A percentile compares a stretch with the other conserved stretches of the same genome.
These are phyloP conservation scores for Periglandula ipomoeae DNA, from an alignment of 2,329 filamentous ascomycete species.

Conservation along the genomic window DNA sequence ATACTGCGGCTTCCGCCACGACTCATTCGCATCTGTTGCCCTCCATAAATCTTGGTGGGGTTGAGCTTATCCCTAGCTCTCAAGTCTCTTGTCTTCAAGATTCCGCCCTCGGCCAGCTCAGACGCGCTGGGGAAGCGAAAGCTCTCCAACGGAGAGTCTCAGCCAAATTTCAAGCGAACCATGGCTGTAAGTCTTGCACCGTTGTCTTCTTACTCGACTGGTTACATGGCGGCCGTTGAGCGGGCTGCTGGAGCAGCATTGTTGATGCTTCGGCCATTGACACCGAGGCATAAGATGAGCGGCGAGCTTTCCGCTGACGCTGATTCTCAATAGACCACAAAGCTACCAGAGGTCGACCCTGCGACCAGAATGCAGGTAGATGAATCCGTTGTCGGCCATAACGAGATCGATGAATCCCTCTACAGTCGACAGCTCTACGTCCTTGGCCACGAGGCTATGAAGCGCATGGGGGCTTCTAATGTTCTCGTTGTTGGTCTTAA, in stretches of 20 bases:
- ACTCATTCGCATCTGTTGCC: neutral
- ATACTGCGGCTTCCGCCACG: neutral
- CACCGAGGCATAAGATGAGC: neutral
- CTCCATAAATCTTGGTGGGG: conserved; percentile 14
- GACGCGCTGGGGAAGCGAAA: conserved; percentile 60
- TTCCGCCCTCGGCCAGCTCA: conserved; percentile 22
- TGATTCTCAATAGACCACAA: conserved; percentile 32
- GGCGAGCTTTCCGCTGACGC: conserved; percentile 7
- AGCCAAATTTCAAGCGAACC: conserved; percentile 47
- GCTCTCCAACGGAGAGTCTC: conserved; percentile 50
- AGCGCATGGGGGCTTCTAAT: conserved; percentile 95
- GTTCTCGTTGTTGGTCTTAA: conserved; percentile 86
- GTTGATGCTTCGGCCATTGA: too few species aligned
- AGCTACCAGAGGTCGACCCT: conserved; percentile 50
- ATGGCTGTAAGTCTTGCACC: conserved; percentile 49
- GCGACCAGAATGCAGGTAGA: conserved; percentile 59
- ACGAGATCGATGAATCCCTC: conserved; percentile 63
- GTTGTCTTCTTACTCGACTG: too few species aligned
- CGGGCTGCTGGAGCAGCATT: too few species aligned
- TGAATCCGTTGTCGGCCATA: conserved; percentile 43
- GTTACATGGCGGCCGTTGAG: too few species aligned
- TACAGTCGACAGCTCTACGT: conserved; percentile 69
- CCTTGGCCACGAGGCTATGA: conserved; percentile 78
- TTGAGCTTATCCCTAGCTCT: conserved; percentile 27
- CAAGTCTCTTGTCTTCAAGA: conserved; percentile 24